Base-by-base conservation (phyloP, 345 rosid genomes). In the Limnanthes douglasii region DNA sequence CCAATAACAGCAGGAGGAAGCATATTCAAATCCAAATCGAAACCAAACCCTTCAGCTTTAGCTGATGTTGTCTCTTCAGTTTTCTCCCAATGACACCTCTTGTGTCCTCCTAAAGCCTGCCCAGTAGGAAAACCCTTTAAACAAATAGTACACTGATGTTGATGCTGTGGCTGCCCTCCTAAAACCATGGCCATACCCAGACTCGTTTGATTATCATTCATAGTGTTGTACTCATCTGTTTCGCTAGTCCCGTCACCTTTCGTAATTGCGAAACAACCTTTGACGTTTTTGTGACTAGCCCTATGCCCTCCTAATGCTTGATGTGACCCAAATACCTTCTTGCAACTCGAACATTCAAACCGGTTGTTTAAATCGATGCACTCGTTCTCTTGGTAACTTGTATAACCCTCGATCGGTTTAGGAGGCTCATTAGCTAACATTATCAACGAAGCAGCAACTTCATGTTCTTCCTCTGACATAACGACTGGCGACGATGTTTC, bases 241-340 rank as follows among this genome's bases (percentile, higher is more conserved):
- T 57, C 51, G 8, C 44, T 43, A 24, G 48, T 23, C n/a, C 60
- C 61, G 8, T 24, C 39, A 15, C 59, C 64, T 25, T 62, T 72
- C 10, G 53, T 70, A 26, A 64, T 63, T 1, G 92, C 83, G 16
- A 72, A 78, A 45, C 93, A 88, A 3, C 93, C 95, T 59, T 66
- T 73, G 27, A 78, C 78, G 18, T 76, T 76, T 69, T 76, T 83
- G 53, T 79, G 95, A 49, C 75, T 76, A 0, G 93, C 97, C 59
- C 90, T 58, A 41, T 78, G 95, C 2, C 97, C 84, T 6, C 97
- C 97, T 2, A 88, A 54, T 10, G 94, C 95, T 53, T 79, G 97
- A 53, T 69, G 94, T 3, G 95, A 72, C 30, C 77, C 75, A 5
- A 76, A 83, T 45, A 74, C 95, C 64, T 74, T 76, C 64, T 75